phyloP scores from a whole-genome alignment of 177 flowering plant genomes.

The Vitis hybrid region DNA sequence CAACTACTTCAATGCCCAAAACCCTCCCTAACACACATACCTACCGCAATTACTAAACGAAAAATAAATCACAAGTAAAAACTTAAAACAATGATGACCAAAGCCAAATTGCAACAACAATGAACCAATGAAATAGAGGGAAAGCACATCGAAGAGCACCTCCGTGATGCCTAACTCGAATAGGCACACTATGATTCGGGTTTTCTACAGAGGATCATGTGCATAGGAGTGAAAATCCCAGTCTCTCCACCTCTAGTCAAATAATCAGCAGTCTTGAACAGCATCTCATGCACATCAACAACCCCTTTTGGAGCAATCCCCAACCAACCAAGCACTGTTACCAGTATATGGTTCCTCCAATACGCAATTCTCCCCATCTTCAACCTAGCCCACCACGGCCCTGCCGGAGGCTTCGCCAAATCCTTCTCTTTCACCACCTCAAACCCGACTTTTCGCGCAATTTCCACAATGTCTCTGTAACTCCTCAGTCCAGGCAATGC shows the following conservation, averaged over 20 bases:
- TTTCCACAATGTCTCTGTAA: slow-evolving; percentile 53
- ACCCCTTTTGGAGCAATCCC: slow-evolving; percentile 91
- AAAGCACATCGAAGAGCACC: too few relatives aligned
- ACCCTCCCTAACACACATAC: too few relatives aligned
- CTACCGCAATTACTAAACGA: too few relatives aligned
- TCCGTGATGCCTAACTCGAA: too few relatives aligned
- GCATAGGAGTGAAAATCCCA: slow-evolving; percentile 83
- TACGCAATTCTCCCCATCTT: slow-evolving; percentile 91
- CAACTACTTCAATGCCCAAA: too few relatives aligned
- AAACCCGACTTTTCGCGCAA: slow-evolving; percentile 81
- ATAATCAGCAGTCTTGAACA: slow-evolving; percentile 72
- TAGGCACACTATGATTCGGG: slow-evolving; percentile 25
- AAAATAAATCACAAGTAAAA: too few relatives aligned
- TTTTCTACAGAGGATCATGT: slow-evolving; percentile 83
- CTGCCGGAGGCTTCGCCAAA: slow-evolving; percentile 74
- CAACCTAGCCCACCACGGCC: slow-evolving; percentile 86
- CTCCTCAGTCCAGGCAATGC: slow-evolving; percentile 84
- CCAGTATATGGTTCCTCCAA: slow-evolving; percentile 80
- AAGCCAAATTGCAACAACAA: too few relatives aligned
- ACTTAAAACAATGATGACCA: too few relatives aligned
- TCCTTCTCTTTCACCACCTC: slow-evolving; percentile 81
- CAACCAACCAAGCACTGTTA: slow-evolving; percentile 48
- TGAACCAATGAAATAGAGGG: too few relatives aligned
- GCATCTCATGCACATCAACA: slow-evolving; percentile 94
- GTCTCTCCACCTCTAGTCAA: slow-evolving; percentile 76